phyloP scores from a whole-genome alignment of 2,329 filamentous ascomycete genomes.

The Chaetomiaceae sp. region DNA sequence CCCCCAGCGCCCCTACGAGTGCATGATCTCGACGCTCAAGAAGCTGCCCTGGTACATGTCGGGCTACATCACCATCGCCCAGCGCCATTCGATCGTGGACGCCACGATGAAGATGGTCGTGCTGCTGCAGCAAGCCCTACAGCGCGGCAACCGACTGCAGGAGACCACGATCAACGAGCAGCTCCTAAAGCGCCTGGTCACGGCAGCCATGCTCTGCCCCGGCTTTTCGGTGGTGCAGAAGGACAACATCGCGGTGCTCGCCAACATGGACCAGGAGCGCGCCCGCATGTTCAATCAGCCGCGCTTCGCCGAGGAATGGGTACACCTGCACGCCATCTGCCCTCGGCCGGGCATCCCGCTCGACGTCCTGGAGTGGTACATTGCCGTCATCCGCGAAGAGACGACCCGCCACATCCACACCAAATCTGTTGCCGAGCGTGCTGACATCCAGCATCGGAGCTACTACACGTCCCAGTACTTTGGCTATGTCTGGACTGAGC shows the following conservation, averaged over 20 bases:
- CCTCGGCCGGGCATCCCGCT: conserved; percentile 42
- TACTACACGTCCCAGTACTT: conserved; percentile 40
- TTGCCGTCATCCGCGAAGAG: conserved; percentile 48
- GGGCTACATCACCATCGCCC: conserved; percentile 49
- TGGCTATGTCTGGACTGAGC: conserved; percentile 47
- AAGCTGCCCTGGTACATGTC: conserved; percentile 60
- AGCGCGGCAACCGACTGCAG: conserved; percentile 40
- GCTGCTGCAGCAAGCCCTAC: conserved; percentile 39
- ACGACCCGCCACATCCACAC: conserved; percentile 37
- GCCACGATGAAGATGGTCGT: conserved; percentile 44
- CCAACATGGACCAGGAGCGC: conserved; percentile 32
- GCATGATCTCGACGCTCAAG: conserved; percentile 55
- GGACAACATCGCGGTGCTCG: conserved; percentile 47
- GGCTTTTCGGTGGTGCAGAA: conserved; percentile 59
- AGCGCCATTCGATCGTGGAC: conserved; percentile 49
- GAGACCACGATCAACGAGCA: conserved; percentile 45
- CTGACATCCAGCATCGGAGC: conserved; percentile 30
- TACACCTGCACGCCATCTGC: conserved; percentile 45
- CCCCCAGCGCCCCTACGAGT: conserved; percentile 60
- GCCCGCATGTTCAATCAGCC: conserved; percentile 41
- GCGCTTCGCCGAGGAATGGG: conserved; percentile 42
- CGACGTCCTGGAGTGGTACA: conserved; percentile 56
- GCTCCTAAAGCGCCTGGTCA: conserved; percentile 48
- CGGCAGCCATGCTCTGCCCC: conserved; percentile 49
- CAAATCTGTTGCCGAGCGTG: conserved; percentile 38